A percentile compares a stretch with the other conserved stretches of the same genome.
These are phyloP conservation scores for Gracilaria domingensis DNA, from an alignment of 23 red algal species.

Conservation along the genomic window DNA sequence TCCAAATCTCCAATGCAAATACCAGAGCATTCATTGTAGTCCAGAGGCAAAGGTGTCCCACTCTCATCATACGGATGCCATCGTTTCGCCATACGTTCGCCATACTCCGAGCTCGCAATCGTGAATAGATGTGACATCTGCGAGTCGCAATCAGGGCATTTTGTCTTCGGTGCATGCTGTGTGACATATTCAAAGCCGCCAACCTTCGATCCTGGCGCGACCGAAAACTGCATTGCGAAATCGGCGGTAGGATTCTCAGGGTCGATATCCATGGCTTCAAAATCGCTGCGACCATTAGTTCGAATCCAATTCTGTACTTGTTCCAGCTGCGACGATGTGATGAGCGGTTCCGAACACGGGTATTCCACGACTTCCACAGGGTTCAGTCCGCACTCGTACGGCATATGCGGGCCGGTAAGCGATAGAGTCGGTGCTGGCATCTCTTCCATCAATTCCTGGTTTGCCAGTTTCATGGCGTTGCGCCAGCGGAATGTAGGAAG, in stretches of 20 bases:
- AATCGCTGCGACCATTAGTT: neutral
- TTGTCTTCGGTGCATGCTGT: neutral
- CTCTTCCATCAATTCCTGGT: neutral
- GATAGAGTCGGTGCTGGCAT: neutral
- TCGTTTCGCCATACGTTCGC: neutral
- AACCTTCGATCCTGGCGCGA: slow-evolving; percentile 2
- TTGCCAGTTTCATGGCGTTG: neutral
- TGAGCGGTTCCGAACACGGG: neutral
- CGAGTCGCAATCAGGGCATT: neutral
- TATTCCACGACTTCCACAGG: neutral
- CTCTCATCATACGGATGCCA: neutral
- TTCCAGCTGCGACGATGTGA: slow-evolving; percentile 10
- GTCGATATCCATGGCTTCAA: slow-evolving; percentile 3
- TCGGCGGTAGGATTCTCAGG: neutral
- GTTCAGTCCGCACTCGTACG: slow-evolving; percentile 6
- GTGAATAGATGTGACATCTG: slow-evolving; percentile 3
- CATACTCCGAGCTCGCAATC: slow-evolving; percentile 5
- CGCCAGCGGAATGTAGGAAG: slow-evolving; percentile 12
- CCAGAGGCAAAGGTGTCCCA: neutral
- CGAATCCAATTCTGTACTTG: slow-evolving; percentile 14
- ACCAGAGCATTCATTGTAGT: slow-evolving; percentile 3
- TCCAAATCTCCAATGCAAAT: slow-evolving; percentile 10
- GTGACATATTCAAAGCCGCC: neutral
- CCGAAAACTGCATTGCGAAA: neutral
- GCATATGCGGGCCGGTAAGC: neutral